Base-by-base conservation (phyloP, 2,329 filamentous ascomycete genomes). In the Phialophora chinensis region DNA sequence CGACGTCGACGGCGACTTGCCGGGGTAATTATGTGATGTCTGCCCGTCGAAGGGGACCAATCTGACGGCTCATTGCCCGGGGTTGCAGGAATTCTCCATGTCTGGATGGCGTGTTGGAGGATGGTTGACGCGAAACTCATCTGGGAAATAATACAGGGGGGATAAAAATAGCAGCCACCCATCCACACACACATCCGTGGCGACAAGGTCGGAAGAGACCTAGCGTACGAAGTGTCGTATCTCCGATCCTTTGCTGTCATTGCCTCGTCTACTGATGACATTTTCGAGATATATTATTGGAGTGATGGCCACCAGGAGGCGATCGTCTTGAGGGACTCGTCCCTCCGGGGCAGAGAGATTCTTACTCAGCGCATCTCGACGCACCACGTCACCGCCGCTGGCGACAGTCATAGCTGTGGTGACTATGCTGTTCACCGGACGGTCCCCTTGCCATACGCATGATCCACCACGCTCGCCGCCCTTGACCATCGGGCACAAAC, bases 11-110 rank as follows among this genome's bases (percentile, higher is more conserved):
- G 29, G 29, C 25, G 31, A 25, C 31, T 25, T 38, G 29, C 27
- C 59, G 59, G 49, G 20, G 49, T 42, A 17, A 31, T 38, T 61
- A 8, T 33, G 59, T 38, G 6, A 8, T 29, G 49, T 53, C 25
- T 44, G 25, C 44, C 38, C 17, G 2, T 53, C 31, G 49, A 38
- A 1, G 31, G 14, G 31, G 38, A 53, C 49, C 33, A 62, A 62
- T 54, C 59, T 62, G 59, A 62, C 59, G 27, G 59, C 33, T 44
- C 29, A 44, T 54, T 62, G 27, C 10, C 49, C 49, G 49, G 14
- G 14, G 49, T 25, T 25, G 20, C 49, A 27, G 27, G 23, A 20
- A 60, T 8, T 17, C 38, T n/a, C 8, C 38, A 20, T 8, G 12
- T 42, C 35, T 42, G 35, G 17, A 42, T 42, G 35, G 35, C 14